A percentile compares a stretch with the other conserved stretches of the same genome.
phyloP scores from a whole-genome alignment of 352 stramenopile genomes.

The Phytophthora fragariaefolia region DNA sequence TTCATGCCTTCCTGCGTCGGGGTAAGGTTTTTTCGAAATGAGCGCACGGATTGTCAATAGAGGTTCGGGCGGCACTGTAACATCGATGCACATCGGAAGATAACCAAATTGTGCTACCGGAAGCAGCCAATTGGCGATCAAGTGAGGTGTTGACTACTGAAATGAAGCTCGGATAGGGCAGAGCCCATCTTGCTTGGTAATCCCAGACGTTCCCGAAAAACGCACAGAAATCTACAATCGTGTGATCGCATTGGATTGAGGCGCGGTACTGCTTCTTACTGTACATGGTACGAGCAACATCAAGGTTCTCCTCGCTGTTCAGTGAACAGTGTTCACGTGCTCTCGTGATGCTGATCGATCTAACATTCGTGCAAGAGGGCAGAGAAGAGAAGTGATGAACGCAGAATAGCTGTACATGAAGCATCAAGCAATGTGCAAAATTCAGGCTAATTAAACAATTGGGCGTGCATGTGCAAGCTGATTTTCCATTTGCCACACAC shows the following conservation, averaged over 20 bases:
- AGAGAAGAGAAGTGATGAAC: no score
- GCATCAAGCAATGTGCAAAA: no score
- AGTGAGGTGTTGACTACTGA: conserved; percentile 18
- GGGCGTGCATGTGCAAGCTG: no score
- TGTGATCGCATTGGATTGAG: conserved; percentile 15
- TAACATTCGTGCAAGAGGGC: no score
- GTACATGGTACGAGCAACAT: neutral
- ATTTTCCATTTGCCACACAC: no score
- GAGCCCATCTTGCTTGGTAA: conserved; percentile 22
- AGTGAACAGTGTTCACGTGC: no score
- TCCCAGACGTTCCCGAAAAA: conserved; percentile 36
- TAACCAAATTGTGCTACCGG: neutral
- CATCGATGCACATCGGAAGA: conserved; percentile 31
- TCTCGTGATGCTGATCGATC: no score
- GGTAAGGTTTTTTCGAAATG: conserved; percentile 27
- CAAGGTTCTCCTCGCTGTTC: no score
- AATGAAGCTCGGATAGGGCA: conserved; percentile 7
- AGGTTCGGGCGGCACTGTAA: conserved; percentile 7
- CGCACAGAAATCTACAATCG: conserved; percentile 19
- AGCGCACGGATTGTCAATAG: conserved; percentile 4
- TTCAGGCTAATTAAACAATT: no score
- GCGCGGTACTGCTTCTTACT: conserved; percentile 5
- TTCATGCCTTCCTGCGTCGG: conserved; percentile 29
- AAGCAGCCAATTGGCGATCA: conserved; percentile 19
- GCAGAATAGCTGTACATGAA: no score